A percentile compares a stretch with the other conserved stretches of the same genome.
These are phyloP conservation scores for Aeminium ludgeri DNA, from an alignment of 495 filamentous ascomycete species.

Conservation along the genomic window DNA sequence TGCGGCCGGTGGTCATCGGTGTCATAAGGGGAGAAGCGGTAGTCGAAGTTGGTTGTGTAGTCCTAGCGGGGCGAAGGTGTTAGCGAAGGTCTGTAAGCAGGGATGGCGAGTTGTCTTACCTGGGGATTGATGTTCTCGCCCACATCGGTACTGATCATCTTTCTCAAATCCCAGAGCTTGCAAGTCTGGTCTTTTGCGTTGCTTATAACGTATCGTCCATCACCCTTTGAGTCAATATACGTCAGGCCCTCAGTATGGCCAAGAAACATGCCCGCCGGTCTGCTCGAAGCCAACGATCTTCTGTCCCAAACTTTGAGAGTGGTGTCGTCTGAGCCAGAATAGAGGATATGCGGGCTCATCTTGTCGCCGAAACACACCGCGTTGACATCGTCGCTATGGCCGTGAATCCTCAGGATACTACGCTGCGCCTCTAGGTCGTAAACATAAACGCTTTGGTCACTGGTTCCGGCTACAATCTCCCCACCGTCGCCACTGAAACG, in stretches of 20 bases:
- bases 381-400: slow-evolving; percentile 82
- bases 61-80: slow-evolving; percentile 9
- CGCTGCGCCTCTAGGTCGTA: slow-evolving; percentile 75
- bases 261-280: slow-evolving; percentile 80
- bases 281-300: slow-evolving; percentile 68
- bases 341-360: slow-evolving; percentile 81
- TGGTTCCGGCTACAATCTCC: slow-evolving; percentile 80
- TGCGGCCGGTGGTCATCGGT: slow-evolving; percentile 53
- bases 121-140: slow-evolving; percentile 36
- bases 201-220: slow-evolving; percentile 83
- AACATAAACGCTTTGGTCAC: slow-evolving; percentile 62
- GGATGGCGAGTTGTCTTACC: neutral
- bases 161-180: slow-evolving; percentile 92
- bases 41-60: slow-evolving; percentile 65
- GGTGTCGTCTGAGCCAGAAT: slow-evolving; percentile 87
- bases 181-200: slow-evolving; percentile 94
- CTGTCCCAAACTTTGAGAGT: slow-evolving; percentile 96
- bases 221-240: slow-evolving; percentile 91
- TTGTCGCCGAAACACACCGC: slow-evolving; percentile 90
- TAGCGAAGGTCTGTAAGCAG: neutral
- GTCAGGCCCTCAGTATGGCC: slow-evolving; percentile 91
- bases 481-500: slow-evolving; percentile 86
- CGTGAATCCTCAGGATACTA: slow-evolving; percentile 54
- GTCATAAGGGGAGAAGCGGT: slow-evolving; percentile 59
- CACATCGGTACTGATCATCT: slow-evolving; percentile 53